Evolutionary conservation across 192 early-diverging fungal species (phyloP).

Genomic region (Borealophlyctis nickersoniae): DNA sequence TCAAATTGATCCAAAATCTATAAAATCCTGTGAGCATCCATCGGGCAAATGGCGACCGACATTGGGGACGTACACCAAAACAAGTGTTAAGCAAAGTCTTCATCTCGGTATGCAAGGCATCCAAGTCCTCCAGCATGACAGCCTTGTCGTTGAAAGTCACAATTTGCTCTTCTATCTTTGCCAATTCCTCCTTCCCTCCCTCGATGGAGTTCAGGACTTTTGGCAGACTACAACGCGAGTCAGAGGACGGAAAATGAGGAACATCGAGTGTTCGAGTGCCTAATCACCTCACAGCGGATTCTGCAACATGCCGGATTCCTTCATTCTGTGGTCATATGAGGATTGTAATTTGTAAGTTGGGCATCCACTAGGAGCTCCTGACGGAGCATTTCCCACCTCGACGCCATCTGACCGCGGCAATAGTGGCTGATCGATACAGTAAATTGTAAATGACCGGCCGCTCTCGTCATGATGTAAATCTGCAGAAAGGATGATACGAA

Average conservation of each 20-base stretch:
- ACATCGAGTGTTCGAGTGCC: neutral
- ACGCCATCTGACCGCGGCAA: constrained; percentile 6
- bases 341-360: neutral
- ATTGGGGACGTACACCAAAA: constrained; percentile 1
- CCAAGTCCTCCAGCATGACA: constrained; percentile 9
- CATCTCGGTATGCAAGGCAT: constrained; percentile 2
- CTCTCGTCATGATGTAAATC: neutral
- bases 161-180: constrained; percentile 1
- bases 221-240: neutral
- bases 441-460: constrained; percentile 6
- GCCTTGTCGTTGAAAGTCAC: constrained; percentile 8
- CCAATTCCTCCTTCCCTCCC: neutral
- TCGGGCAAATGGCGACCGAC: no score
- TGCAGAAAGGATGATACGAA: neutral
- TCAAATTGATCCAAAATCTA: neutral
- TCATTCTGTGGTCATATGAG: neutral
- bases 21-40: no score
- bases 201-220: constrained; percentile 9
- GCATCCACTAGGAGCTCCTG: neutral
- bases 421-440: constrained; percentile 19
- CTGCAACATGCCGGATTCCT: constrained; percentile 13
- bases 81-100: constrained; percentile 1
- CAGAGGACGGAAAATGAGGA: neutral
- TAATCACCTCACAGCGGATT: constrained; percentile 14
- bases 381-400: neutral